A percentile compares a stretch with the other conserved stretches of the same genome.
Conservation (phyloP, 164 flowering plant genomes). For the Akebia trifoliata region DNA sequence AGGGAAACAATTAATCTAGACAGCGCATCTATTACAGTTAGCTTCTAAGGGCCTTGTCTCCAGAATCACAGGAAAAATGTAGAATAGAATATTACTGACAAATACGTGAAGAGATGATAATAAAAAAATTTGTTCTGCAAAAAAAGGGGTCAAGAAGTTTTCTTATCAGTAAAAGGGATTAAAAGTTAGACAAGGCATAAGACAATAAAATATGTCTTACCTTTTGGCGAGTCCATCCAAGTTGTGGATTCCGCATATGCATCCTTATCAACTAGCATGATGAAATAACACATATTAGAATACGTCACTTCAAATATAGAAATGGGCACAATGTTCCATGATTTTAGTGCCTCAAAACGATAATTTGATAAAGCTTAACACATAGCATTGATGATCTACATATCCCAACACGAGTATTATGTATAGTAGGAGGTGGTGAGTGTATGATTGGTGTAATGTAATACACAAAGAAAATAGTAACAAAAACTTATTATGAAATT, state of each 20-base stretch:
- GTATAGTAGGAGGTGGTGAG: too few relatives aligned
- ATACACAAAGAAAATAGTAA: too few relatives aligned
- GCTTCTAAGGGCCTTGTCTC: neutral
- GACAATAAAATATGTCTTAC: constrained; percentile 28
- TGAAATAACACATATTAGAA: neutral
- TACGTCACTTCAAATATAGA: constrained; percentile 4
- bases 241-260: constrained; percentile 45
- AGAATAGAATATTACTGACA: too few relatives aligned
- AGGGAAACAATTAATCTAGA: neutral
- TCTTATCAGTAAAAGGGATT: too few relatives aligned
- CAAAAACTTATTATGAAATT: too few relatives aligned
- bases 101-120: too few relatives aligned
- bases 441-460: too few relatives aligned
- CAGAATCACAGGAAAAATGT: neutral
- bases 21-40: neutral
- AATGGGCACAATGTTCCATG: neutral
- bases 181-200: neutral
- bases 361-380: neutral
- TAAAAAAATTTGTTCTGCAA: too few relatives aligned
- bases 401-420: too few relatives aligned
- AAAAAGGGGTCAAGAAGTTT: too few relatives aligned
- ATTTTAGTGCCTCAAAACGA: too few relatives aligned
- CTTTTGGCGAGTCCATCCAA: constrained; percentile 83
- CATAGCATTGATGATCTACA: neutral
- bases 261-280: constrained; percentile 56